Evolutionary conservation across 345 rosid species (phyloP).

Genomic region (Eucalyptus dawsonii): DNA sequence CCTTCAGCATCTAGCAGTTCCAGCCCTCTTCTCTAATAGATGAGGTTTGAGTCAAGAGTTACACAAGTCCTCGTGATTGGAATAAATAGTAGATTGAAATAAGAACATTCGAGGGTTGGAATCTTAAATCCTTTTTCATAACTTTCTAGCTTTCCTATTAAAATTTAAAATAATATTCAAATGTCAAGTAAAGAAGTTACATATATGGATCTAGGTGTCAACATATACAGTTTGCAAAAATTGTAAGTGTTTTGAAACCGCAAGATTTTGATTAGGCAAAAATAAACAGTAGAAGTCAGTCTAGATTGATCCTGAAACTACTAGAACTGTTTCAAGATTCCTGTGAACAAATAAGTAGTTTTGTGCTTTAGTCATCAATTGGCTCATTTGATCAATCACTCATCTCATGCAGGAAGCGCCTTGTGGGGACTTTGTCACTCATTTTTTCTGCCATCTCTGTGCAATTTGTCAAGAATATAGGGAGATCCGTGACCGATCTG

Average conservation of each 20-base stretch:
- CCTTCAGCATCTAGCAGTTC: not conserved
- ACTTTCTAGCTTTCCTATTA: not conserved
- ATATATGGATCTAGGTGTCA: not conserved
- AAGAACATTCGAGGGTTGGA: not conserved
- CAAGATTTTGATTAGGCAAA: not conserved
- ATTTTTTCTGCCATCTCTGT: constrained; percentile 84
- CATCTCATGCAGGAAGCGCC: constrained; percentile 63
- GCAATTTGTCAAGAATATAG: constrained; percentile 90
- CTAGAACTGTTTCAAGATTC: not conserved
- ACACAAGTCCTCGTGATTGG: not conserved
- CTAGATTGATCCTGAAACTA: not conserved
- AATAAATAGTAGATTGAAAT: not conserved
- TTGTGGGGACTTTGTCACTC: constrained; percentile 72
- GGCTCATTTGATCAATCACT: not conserved
- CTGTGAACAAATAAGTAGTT: not conserved
- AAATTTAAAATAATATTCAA: not conserved
- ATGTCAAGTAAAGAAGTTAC: not conserved
- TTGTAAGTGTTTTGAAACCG: not conserved
- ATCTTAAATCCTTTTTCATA: not conserved
- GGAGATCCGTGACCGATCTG: constrained; percentile 56
- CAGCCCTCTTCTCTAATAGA: not conserved
- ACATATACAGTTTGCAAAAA: not conserved
- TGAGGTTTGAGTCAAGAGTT: not conserved
- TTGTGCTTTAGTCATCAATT: not conserved
- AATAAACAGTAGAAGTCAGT: not conserved